phyloP scores from a whole-genome alignment of 148 eudicot species.

The Nyssa sinensis region DNA sequence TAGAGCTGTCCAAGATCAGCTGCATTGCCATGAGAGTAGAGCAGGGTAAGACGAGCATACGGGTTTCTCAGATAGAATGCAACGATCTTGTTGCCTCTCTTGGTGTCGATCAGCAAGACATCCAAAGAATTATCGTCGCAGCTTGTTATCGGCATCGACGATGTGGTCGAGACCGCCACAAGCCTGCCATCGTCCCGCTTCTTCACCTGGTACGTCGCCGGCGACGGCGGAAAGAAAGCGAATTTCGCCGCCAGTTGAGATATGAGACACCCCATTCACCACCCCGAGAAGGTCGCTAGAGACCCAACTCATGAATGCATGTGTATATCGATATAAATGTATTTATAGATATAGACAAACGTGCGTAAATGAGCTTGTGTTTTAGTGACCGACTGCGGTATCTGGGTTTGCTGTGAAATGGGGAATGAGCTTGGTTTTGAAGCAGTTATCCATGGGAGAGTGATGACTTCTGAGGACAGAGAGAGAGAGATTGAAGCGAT shows the following conservation, averaged over 20 bases:
- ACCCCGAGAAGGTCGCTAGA: constrained; percentile 12
- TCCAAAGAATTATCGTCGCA: constrained; percentile 62
- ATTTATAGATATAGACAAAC: too few relatives aligned
- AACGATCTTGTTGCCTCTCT: constrained; percentile 79
- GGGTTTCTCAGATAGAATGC: constrained; percentile 84
- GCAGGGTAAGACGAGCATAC: constrained; percentile 73
- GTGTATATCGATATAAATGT: not conserved
- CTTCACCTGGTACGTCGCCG: constrained; percentile 82
- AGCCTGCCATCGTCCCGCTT: constrained; percentile 61
- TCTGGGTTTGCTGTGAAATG: not conserved
- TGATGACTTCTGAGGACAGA: too few relatives aligned
- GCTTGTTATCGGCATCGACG: constrained; percentile 49
- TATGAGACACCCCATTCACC: constrained; percentile 69
- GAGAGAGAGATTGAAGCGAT: constrained; percentile 10
- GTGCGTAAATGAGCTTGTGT: not conserved
- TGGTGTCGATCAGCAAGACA: constrained; percentile 66
- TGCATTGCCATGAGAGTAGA: constrained; percentile 97
- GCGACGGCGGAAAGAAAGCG: constrained; percentile 93
- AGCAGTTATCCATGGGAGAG: not conserved
- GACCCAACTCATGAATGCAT: constrained; percentile 71
- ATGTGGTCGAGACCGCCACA: constrained; percentile 57
- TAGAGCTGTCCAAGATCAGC: constrained; percentile 96
- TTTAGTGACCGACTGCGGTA: constrained; percentile 1
- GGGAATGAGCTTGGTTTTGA: not conserved
- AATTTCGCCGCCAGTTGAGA: constrained; percentile 86